A percentile compares a stretch with the other conserved stretches of the same genome.
phyloP scores from a whole-genome alignment of 1,284 basidiomycete genomes.

The Apiotrichum gamsii region DNA sequence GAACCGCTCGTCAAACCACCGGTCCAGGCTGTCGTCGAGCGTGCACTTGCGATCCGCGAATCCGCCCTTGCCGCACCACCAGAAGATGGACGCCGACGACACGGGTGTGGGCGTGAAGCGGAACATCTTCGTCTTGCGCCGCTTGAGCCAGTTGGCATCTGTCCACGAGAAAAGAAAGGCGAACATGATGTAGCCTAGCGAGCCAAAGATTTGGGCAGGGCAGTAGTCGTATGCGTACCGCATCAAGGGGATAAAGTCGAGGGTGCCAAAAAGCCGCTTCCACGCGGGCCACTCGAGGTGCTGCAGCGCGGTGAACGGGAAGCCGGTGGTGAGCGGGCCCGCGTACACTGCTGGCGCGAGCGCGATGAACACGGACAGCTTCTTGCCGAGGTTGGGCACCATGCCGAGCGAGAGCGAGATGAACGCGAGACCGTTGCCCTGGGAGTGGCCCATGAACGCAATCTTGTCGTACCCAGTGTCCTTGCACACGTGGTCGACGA shows the following conservation, averaged over 20 bases:
- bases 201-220: constrained; percentile 50
- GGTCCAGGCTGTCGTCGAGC: constrained; percentile 51
- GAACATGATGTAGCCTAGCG: constrained; percentile 53
- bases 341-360: constrained; percentile 59
- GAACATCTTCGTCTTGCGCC: constrained; percentile 60
- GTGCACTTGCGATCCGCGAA: constrained; percentile 56
- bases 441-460: constrained; percentile 59
- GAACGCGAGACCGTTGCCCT: constrained; percentile 56
- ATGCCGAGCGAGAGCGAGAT: constrained; percentile 56
- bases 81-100: constrained; percentile 52
- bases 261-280: constrained; percentile 55
- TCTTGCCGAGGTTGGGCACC: constrained; percentile 54
- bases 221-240: constrained; percentile 55
- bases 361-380: constrained; percentile 56
- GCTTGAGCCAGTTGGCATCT: constrained; percentile 56
- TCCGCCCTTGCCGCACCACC: constrained; percentile 59
- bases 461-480: constrained; percentile 57
- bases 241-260: constrained; percentile 61
- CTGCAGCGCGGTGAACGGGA: constrained; percentile 54
- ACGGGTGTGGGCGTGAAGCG: constrained; percentile 60
- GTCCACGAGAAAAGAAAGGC: constrained; percentile 57
- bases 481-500: constrained; percentile 55
- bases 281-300: constrained; percentile 54
- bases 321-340: constrained; percentile 56
- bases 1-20: constrained; percentile 56